phyloP scores from a whole-genome alignment of 164 flowering plant species.

The Vitis cinerea region DNA sequence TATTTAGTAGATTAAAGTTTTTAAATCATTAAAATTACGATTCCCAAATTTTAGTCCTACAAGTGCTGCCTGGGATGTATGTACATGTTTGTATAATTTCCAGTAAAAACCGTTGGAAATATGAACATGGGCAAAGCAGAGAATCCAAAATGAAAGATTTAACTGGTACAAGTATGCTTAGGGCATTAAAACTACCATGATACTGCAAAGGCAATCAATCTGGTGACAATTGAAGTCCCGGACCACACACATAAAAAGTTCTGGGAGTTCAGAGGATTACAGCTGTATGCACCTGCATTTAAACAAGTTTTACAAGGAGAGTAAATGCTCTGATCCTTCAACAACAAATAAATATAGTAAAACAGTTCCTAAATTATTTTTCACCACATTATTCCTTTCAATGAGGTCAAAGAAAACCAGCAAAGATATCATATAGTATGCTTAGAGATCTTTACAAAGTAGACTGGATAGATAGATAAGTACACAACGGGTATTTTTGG shows the following conservation, averaged over 20 bases:
- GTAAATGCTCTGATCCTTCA: neutral
- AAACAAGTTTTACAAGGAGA: neutral
- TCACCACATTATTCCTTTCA: neutral
- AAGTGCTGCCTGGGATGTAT: too few species aligned
- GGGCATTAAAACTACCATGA: slow-evolving; percentile 13
- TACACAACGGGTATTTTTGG: neutral
- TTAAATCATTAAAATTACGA: too few species aligned
- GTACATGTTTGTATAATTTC: too few species aligned
- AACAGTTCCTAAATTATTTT: neutral
- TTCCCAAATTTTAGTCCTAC: too few species aligned
- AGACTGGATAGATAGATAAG: neutral
- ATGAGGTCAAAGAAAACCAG: neutral
- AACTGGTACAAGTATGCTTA: neutral
- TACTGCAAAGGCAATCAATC: neutral
- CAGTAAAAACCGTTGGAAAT: too few species aligned
- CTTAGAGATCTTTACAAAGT: neutral
- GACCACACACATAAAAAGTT: neutral
- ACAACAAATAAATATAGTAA: neutral
- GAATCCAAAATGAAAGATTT: too few species aligned
- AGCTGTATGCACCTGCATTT: slow-evolving; percentile 2
- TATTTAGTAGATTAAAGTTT: too few species aligned
- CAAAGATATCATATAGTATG: neutral
- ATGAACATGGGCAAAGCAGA: too few species aligned
- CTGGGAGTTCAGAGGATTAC: neutral
- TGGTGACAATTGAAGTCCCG: neutral